Percentiles rank a stretch among this genome's conserved stretches.
phyloP scores from a whole-genome alignment of 2,329 filamentous ascomycete genomes.

The Ceratocystis huliohia region DNA sequence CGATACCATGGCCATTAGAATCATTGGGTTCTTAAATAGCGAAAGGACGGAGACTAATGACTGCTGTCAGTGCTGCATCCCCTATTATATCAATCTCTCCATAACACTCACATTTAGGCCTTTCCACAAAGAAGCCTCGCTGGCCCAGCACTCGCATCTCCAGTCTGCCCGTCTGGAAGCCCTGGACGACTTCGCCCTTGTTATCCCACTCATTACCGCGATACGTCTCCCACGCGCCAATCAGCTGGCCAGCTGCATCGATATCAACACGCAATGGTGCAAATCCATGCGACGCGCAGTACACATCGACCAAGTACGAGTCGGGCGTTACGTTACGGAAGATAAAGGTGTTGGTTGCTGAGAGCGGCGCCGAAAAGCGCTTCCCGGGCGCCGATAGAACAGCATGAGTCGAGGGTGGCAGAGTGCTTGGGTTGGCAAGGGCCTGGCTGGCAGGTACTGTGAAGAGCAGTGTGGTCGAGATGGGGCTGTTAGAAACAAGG shows the following conservation, averaged over 20 bases:
- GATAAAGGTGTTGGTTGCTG: slow-evolving; percentile 55
- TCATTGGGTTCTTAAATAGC: slow-evolving; percentile 91
- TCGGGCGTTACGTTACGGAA: slow-evolving; percentile 60
- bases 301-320: slow-evolving; percentile 72
- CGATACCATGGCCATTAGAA: slow-evolving; percentile 74
- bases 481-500: slow-evolving; percentile 32
- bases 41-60: slow-evolving; percentile 59
- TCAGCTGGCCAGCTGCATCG: slow-evolving; percentile 59
- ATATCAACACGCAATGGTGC: slow-evolving; percentile 72
- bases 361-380: slow-evolving; percentile 46
- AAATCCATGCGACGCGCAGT: slow-evolving; percentile 63
- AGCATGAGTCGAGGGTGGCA: slow-evolving; percentile 55
- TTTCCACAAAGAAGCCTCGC: slow-evolving; percentile 67
- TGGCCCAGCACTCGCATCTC: slow-evolving; percentile 47
- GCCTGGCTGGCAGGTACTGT: slow-evolving; percentile 35
- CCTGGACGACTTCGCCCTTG: slow-evolving; percentile 50
- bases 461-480: slow-evolving; percentile 33
- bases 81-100: neutral
- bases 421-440: slow-evolving; percentile 39
- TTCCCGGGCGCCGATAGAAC: slow-evolving; percentile 37
- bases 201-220: slow-evolving; percentile 84
- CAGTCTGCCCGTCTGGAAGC: slow-evolving; percentile 35
- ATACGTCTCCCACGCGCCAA: slow-evolving; percentile 71
- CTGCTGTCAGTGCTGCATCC: neutral
- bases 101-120: slow-evolving; percentile 55